These are phyloP conservation scores for Colletotrichum destructivum DNA, from an alignment of 2,329 filamentous ascomycete species.

Conservation along the genomic window DNA sequence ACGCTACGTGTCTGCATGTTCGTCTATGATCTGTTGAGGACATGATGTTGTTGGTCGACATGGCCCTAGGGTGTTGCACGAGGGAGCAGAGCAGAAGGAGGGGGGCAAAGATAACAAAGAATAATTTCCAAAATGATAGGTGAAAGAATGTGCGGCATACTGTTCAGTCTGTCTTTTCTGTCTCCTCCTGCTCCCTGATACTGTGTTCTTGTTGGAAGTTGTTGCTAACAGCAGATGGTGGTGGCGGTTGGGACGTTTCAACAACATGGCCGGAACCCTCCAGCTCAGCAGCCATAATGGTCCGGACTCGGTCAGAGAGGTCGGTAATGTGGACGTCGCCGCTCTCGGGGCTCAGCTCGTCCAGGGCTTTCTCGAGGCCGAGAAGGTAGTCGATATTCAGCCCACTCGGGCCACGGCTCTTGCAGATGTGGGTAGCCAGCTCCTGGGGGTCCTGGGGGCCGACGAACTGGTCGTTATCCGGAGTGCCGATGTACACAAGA, in stretches of 20 bases:
- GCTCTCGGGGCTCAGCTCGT: conserved; percentile 80
- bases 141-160: conserved; percentile 19
- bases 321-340: conserved; percentile 89
- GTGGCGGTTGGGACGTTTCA: conserved; percentile 1
- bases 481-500: conserved; percentile 95
- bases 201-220: conserved; percentile 47
- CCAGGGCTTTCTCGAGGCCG: conserved; percentile 81
- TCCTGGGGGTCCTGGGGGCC: conserved; percentile 84
- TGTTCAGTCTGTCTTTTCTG: conserved; percentile 60
- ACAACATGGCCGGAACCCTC: conserved; percentile 30
- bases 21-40: conserved; percentile 39
- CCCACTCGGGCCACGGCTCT: conserved; percentile 86
- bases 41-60: conserved; percentile 13
- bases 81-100: not conserved
- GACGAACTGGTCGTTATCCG: conserved; percentile 92
- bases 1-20: conserved; percentile 27
- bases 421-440: conserved; percentile 85
- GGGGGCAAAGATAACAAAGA: not conserved
- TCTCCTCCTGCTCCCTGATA: conserved; percentile 70
- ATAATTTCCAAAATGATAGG: conserved; percentile 10
- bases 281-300: conserved; percentile 63
- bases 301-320: conserved; percentile 79
- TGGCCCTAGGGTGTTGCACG: conserved; percentile 6
- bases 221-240: conserved; percentile 29
- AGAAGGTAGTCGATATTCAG: conserved; percentile 92